phyloP scores from a whole-genome alignment of 352 stramenopile species.

The Globisporangium polare region DNA sequence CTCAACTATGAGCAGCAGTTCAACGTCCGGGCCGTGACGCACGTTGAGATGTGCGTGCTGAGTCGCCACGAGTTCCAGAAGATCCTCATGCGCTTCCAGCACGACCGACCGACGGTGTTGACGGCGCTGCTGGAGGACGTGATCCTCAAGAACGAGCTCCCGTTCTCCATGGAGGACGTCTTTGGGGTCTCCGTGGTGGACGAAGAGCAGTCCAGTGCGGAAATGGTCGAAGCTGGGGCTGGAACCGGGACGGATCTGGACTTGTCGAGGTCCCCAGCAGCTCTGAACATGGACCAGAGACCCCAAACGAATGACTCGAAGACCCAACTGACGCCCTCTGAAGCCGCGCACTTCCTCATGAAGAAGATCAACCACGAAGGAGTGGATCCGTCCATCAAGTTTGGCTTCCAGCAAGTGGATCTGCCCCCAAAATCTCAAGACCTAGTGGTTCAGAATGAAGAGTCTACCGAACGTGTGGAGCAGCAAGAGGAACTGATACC shows the following conservation, averaged over 20 bases:
- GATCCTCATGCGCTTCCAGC: constrained; percentile 25
- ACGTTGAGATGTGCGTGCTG: constrained; percentile 47
- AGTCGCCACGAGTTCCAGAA: constrained; percentile 27
- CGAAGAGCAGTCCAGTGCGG: not conserved
- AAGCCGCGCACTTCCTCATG: not conserved
- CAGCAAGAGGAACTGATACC: not conserved
- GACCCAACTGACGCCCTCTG: not conserved
- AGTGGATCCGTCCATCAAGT: constrained; percentile 4
- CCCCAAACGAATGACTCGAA: not conserved
- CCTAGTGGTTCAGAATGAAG: too few species aligned
- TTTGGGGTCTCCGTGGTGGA: not conserved
- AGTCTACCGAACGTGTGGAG: too few species aligned
- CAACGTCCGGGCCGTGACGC: constrained; percentile 37
- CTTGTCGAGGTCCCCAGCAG: not conserved
- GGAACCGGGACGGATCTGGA: not conserved
- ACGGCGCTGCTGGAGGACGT: constrained; percentile 29
- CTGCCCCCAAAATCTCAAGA: not conserved
- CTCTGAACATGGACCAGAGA: not conserved
- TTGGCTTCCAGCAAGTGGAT: constrained; percentile 8
- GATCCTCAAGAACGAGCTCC: constrained; percentile 31
- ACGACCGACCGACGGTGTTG: constrained; percentile 29
- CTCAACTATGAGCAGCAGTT: constrained; percentile 41
- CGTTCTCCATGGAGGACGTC: not conserved
- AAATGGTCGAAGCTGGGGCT: too few species aligned
- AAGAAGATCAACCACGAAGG: constrained; percentile 1